Conservation (phyloP, 2,329 filamentous ascomycete species). For the Apiospora sp. region DNA sequence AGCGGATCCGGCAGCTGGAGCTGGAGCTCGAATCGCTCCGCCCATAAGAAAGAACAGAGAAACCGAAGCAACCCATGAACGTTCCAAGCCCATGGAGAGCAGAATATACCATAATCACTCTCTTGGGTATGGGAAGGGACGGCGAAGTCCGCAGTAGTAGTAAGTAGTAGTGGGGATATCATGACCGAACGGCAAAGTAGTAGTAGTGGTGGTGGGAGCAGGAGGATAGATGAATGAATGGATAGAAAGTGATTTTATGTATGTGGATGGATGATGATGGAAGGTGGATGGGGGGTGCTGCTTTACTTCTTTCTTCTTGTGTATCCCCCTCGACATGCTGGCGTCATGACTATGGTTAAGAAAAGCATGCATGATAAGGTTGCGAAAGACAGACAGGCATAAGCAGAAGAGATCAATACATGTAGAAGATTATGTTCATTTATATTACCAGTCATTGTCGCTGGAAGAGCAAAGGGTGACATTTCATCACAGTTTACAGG, state of each 20-base stretch:
- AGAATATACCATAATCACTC: neutral
- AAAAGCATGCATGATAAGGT: constrained; percentile 12
- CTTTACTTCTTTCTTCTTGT: constrained; percentile 10
- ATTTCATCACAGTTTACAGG: neutral
- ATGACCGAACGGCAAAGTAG: neutral
- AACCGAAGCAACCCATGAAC: neutral
- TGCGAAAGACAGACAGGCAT: constrained; percentile 7
- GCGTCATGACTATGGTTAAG: constrained; percentile 17
- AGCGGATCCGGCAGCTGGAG: constrained; percentile 72
- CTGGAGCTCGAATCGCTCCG: constrained; percentile 71
- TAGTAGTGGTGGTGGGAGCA: neutral
- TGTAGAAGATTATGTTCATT: constrained; percentile 20
- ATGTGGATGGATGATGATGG: neutral
- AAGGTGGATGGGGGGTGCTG: neutral
- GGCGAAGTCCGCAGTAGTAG: neutral
- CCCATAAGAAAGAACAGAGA: constrained; percentile 50
- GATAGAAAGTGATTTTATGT: neutral
- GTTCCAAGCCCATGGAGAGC: neutral
- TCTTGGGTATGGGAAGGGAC: neutral
- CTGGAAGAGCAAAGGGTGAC: no score
- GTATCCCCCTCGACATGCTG: constrained; percentile 13
- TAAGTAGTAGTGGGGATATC: neutral
- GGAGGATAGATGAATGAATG: neutral
- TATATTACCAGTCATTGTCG: neutral
- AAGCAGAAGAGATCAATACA: neutral